Base-by-base conservation (phyloP, 345 rosid genomes). In the Gossypium australe region DNA sequence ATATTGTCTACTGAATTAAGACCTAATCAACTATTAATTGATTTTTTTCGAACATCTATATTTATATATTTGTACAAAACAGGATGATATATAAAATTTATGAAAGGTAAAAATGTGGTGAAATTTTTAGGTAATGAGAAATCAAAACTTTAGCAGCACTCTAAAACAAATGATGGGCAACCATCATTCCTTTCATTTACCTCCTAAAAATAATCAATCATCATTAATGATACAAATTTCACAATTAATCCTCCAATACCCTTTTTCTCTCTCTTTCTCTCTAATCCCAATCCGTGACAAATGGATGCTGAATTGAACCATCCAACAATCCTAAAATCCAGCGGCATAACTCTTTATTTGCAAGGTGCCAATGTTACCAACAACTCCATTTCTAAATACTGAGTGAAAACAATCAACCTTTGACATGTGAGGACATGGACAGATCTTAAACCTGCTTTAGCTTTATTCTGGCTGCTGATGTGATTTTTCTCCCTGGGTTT, bases 361-460 rank as follows among this genome's bases (percentile, higher is more conserved):
- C 29, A 49, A 60, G 27, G 47, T 44, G 18, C 24, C 24, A 71
- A 56, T 45, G 7, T 27, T 9, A 8, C 47, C 49, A 27, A 45
- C 16, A 27, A 17, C n/a, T 27, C 41, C 41, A 13, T 24, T 24
- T 18, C 9, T 48, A 67, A 45, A 47, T 13, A 22, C 41, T 24
- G 71, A 41, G 3, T 8, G 51, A 67, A 69, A 51, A 20, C 44
- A 67, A 44, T 24, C 25, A 47, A 17, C 9, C 17, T 7, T 47
- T 14, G 11, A 17, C 38, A 56, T 34, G 43, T 20, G n/a, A 18
- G 65, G 14, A 53, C 44, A 18, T 20, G 52, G 66, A 44, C 53
- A 72, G 57, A 72, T 73, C 76, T 48, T 24, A 44, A 47, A 60
- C 38, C 44, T 66, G 57, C 43, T 29, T 43, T 12, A 11, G 57